Base-by-base conservation (phyloP, 129 eudicot species). In the Rutidosis leptorrhynchoides region DNA sequence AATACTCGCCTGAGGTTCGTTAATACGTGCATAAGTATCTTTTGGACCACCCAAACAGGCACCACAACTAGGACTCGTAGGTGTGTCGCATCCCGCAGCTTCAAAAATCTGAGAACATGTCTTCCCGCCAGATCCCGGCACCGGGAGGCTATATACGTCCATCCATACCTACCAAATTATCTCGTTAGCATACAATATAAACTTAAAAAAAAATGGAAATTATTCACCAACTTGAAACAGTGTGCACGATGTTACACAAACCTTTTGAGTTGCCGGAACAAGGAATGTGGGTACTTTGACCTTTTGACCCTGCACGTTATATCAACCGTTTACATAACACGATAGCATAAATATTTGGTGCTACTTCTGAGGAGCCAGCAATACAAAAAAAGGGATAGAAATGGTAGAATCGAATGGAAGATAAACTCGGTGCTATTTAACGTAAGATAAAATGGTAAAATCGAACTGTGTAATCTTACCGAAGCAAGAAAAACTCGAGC, bases 181-280 rank as follows among this genome's bases (percentile, higher is more conserved):
- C 65, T 19, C 7, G 27, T 68, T 57, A 68, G 58, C 30, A 23
- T 53, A 42, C 0, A 33, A 42, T 42, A 20, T 28, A 28, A 53
- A 9, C 46, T 54, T 19, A 25, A 26, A 67, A 22, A 51, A 21
- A 43, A 3, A 48, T 43, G 12, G 7, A 20, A 19, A 7, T 22
- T 5, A 0, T 74, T 59, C 20, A 46, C 55, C 71, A 16, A 16
- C 29, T 55, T 28, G 54, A 32, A 46, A 17, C 33, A 59, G 7
- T 25, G 51, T 1, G 22, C 37, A 26, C 9, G 54, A n/a, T 5
- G 30, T 19, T n/a, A n/a, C 48, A 67, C 77, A 74, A 60, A 92
- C 98, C 96, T 93, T 92, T 66, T 88, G 96, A 68, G 98, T 93
- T 66, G 98, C 98, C 16, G 98, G 98, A 60, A 93, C 96, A 67